phyloP scores from a whole-genome alignment of 768 basidiomycete species.

The Lentinula aciculospora region DNA sequence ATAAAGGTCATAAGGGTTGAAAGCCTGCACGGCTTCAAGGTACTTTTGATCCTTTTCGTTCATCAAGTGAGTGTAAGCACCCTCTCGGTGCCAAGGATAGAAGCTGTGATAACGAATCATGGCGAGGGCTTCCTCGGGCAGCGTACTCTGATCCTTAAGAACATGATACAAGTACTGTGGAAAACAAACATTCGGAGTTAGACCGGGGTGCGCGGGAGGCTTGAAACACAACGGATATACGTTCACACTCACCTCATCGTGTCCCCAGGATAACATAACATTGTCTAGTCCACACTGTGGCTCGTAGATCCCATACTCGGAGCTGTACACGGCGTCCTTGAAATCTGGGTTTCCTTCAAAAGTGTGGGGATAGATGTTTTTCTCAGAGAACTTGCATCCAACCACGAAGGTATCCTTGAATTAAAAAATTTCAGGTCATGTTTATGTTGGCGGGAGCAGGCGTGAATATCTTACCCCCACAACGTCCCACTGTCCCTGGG shows the following conservation, averaged over 20 bases:
- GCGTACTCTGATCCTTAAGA: slow-evolving; percentile 73
- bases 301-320: slow-evolving; percentile 70
- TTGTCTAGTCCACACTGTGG: slow-evolving; percentile 80
- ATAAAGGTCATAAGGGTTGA: slow-evolving; percentile 95
- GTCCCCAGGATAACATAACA: slow-evolving; percentile 88
- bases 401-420: slow-evolving; percentile 69
- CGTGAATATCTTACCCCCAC: slow-evolving; percentile 58
- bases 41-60: slow-evolving; percentile 62
- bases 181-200: background rate
- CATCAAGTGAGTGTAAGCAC: slow-evolving; percentile 76
- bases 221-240: slow-evolving; percentile 3
- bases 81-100: slow-evolving; percentile 86
- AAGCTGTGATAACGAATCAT: slow-evolving; percentile 97
- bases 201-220: background rate
- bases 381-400: slow-evolving; percentile 82
- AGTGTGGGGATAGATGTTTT: slow-evolving; percentile 76
- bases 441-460: background rate
- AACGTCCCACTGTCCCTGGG: slow-evolving; percentile 92
- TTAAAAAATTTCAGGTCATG: background rate
- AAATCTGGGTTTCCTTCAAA: slow-evolving; percentile 72
- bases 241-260: slow-evolving; percentile 68
- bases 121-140: slow-evolving; percentile 76
- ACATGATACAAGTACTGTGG: slow-evolving; percentile 77
- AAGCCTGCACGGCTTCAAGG: slow-evolving; percentile 72
- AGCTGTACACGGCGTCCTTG: slow-evolving; percentile 58